phyloP scores from a whole-genome alignment of 1,284 basidiomycete genomes.

The Fomitopsis pinicola region DNA sequence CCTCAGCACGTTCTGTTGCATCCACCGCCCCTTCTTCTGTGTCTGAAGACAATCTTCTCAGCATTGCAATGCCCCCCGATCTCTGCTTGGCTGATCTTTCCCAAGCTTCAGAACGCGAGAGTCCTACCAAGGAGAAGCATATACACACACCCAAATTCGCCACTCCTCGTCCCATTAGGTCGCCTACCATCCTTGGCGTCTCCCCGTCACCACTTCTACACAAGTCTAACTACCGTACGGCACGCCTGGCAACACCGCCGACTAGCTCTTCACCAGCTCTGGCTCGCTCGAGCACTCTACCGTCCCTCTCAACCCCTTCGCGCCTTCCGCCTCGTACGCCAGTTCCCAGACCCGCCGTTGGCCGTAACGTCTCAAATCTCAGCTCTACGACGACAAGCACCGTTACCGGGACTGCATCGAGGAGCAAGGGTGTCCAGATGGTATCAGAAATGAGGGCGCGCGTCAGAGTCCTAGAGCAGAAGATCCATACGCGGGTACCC shows the following conservation, averaged over 20 bases:
- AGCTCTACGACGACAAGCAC: constrained; percentile 37
- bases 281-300: constrained; percentile 54
- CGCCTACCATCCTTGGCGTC: constrained; percentile 27
- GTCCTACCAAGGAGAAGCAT: constrained; percentile 18
- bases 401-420: constrained; percentile 42
- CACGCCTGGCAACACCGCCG: constrained; percentile 40
- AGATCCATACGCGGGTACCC: constrained; percentile 80
- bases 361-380: constrained; percentile 34
- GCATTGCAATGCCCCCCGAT: constrained; percentile 53
- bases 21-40: constrained; percentile 26
- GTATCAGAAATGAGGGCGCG: constrained; percentile 83
- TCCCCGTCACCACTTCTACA: constrained; percentile 47
- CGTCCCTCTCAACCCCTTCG: constrained; percentile 40
- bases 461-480: constrained; percentile 75
- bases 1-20: constrained; percentile 21
- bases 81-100: constrained; percentile 58
- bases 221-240: constrained; percentile 45
- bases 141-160: constrained; percentile 18
- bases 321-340: constrained; percentile 43
- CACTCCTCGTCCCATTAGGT: constrained; percentile 20
- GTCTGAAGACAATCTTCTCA: constrained; percentile 53
- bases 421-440: constrained; percentile 82
- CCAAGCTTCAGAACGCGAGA: constrained; percentile 41
- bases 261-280: constrained; percentile 36
- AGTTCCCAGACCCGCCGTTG: constrained; percentile 38